These are phyloP conservation scores for Scheffersomyces parashehatae DNA, from an alignment of 1,139 yeast species.

Conservation along the genomic window DNA sequence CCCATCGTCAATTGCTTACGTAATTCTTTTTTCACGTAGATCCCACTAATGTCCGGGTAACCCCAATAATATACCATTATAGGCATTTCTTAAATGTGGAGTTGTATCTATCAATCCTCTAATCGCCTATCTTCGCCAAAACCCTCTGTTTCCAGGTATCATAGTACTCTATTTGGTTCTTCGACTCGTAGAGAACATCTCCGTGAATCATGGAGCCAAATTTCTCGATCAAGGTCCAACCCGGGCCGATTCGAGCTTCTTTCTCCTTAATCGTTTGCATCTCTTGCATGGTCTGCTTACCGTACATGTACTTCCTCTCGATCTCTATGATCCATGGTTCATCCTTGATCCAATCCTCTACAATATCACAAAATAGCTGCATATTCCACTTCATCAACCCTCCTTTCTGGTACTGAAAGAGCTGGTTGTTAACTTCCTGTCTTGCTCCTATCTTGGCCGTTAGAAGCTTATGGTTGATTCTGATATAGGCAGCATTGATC, in stretches of 20 bases:
- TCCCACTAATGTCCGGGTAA: no score
- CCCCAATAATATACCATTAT: no score
- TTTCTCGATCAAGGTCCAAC: conserved; percentile 30
- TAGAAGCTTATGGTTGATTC: conserved; percentile 52
- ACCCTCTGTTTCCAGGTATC: conserved; percentile 29
- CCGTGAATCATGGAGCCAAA: conserved; percentile 43
- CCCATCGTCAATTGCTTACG: no score
- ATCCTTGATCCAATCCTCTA: conserved; percentile 52
- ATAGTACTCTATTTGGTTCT: conserved; percentile 31
- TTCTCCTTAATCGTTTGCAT: conserved; percentile 25
- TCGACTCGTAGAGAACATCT: conserved; percentile 27
- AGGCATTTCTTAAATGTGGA: no score
- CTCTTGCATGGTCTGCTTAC: conserved; percentile 23
- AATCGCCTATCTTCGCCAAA: background rate
- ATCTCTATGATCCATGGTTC: conserved; percentile 56
- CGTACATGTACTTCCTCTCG: conserved; percentile 40
- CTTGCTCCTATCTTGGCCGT: conserved; percentile 49
- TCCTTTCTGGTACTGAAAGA: conserved; percentile 56
- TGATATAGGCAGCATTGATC: conserved; percentile 56
- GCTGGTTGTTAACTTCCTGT: conserved; percentile 46
- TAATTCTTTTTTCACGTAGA: no score
- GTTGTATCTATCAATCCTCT: background rate
- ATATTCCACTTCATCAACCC: conserved; percentile 50
- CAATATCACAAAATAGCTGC: conserved; percentile 51
- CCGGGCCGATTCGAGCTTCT: conserved; percentile 33